Evolutionary conservation across 2,329 filamentous ascomycete species (phyloP), one percentile per base, ranked within the genome.

Genomic region (Aspergillus ruber): DNA sequence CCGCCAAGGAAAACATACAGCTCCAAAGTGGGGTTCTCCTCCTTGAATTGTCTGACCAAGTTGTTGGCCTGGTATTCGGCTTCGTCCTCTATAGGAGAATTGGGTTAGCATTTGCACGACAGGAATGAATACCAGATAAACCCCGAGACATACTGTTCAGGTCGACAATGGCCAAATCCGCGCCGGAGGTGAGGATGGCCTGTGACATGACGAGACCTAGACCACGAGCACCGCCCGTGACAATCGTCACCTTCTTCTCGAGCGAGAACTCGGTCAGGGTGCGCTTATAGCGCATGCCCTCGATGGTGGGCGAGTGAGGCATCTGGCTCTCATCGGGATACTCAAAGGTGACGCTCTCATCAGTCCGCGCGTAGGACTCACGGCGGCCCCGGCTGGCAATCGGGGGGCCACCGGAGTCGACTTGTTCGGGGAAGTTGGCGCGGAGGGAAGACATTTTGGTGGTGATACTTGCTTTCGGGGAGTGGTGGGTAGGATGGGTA

Each of bases 171-270:
- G 91, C 91, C 52, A 96, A 77, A 67, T 95, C 85, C 7, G 88
- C 87, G 45, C 91, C 91, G 46, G 87, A 93, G 46, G 88, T 84
- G 44, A 95, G 86, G 69, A 95, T 81, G 42, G 87, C 90, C 74
- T 95, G 90, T 44, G 86, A 87, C 86, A 97, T 96, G 58, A 94
- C 90, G 51, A 96, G 75, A 36, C 91, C 91, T 48, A 97, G 71
- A 7, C 91, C 91, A 63, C 90, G 79, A 21, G 91, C 91, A 63
- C 90, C 91, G 45, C 91, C 91, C 1, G 91, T 97, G 36, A 97
- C 86, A 35, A 96, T 76, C 42, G 83, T 89, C 7, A 90, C 86
- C 63, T 84, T 85, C 51, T 83, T 87, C 64, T 95, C 86, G 32
- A 97, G 80, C 7, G 89, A 91, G 74, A 96, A 97, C 40, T 82